Evolutionary conservation across 257 asterid species (phyloP), one percentile per base, ranked within the genome.

Genomic region (Mitragyna speciosa): DNA sequence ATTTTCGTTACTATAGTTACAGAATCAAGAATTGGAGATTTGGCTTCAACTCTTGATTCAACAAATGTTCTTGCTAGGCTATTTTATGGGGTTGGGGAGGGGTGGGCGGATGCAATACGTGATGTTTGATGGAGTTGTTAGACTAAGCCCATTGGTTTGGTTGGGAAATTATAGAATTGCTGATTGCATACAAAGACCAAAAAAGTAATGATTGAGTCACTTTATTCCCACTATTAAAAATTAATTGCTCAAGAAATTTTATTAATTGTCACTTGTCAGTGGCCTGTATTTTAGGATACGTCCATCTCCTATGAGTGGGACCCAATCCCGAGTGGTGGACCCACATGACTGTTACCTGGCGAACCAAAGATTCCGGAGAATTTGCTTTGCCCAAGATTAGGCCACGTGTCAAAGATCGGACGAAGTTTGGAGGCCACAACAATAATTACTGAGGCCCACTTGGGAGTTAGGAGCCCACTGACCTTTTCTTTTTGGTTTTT

Each of bases 61-160:
- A 76, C 48, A 78, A 75, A 8, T 74, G 66, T 26, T 30, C 73
- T 65, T 70, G 48, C 76, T 41, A 63, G 58, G n/a, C n/a, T 83
- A 58, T 59, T 67, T 66, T 72, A 63, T 73, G 84, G 69, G 76
- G 59, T 78, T 79, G 33, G 19, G 22, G 36, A 16, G 0, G 24
- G 58, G 28, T 0, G 43, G 5, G 43, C 0, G 24, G 43, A 31
- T 6, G 26, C 75, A 73, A 73, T 75, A 79, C 78, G 77, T n/a
- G 31, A 24, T 75, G 84, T 48, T 82, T 84, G 84, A 76, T 85
- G 91, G 90, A 87, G 90, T 86, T 72, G 91, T 85, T 87, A 78
- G 82, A 68, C 80, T 81, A 79, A 84, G 94, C 86, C 91, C 90
- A 87, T 85, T 41, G 82, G 90, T 88, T 92, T 89, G 86, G 88